Percentiles rank a stretch among this genome's conserved stretches.
phyloP scores from a whole-genome alignment of 2,329 filamentous ascomycete genomes.

The Trichocomaceae sp. region DNA sequence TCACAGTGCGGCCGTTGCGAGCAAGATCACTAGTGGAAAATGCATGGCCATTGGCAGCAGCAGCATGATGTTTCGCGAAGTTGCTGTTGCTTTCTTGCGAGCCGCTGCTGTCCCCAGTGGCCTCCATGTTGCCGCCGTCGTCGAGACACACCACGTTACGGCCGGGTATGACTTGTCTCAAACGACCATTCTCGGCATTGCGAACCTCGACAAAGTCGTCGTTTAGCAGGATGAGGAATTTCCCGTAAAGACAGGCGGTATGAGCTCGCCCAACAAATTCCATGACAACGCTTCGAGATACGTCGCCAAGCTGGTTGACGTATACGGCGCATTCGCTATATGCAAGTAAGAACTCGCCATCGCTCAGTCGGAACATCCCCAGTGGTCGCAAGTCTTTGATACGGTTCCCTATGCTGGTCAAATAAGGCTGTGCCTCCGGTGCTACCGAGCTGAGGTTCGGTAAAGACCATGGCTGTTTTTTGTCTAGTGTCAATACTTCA shows the following conservation, averaged over 20 bases:
- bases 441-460: conserved; percentile 67
- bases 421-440: conserved; percentile 52
- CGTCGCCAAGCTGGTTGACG: conserved; percentile 95
- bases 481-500: conserved; percentile 92
- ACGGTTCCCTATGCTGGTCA: conserved; percentile 76
- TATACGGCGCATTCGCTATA: conserved; percentile 97
- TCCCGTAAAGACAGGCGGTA: conserved; percentile 79
- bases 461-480: conserved; percentile 91
- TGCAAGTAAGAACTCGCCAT: conserved; percentile 84
- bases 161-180: conserved; percentile 90
- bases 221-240: conserved; percentile 89
- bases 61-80: conserved; percentile 27
- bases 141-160: conserved; percentile 86
- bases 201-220: conserved; percentile 95
- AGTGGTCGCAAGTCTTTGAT: conserved; percentile 78
- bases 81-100: conserved; percentile 13
- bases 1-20: conserved; percentile 63
- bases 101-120: not conserved
- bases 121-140: conserved; percentile 52
- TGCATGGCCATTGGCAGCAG: conserved; percentile 21
- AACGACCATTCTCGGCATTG: conserved; percentile 88
- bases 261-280: conserved; percentile 95
- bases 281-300: conserved; percentile 91
- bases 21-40: conserved; percentile 25
- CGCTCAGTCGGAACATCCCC: conserved; percentile 92